Base-by-base conservation (phyloP, 2,329 filamentous ascomycete genomes). In the Xylaria hypoxylon region DNA sequence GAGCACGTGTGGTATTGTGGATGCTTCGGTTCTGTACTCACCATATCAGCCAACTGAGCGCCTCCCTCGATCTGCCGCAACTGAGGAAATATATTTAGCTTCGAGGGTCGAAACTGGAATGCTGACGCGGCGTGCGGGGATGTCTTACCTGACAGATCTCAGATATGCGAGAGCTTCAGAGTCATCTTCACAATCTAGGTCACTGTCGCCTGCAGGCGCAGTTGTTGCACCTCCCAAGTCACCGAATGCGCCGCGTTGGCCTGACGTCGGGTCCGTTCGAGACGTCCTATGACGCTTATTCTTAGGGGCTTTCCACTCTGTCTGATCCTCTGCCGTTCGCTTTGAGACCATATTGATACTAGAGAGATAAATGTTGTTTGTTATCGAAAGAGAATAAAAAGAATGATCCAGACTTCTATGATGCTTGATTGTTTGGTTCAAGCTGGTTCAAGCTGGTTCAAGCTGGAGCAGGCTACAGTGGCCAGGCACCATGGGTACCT, bases 1-100 rank as follows among this genome's bases (percentile, higher is more conserved):
- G 58, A 96, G 85, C 11, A 96, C 81, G 70, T 90, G 86, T 0
- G 93, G 93, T 38, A 96, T 90, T 10, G 83, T 80, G 67, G 83
- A 87, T n/a, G 92, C 92, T 86, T 96, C 89, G 71, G 87, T 85
- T 81, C 92, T 96, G 74, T 76, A 83, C 81, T 83, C 81, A 84
- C 80, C 80, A 83, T 76, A 85, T 86, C 80, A 87, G 85, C 65
- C 76, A 62, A 65, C 56, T 35, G 52, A 80, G 68, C 68, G 60
- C 44, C 63, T 70, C 69, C 61, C 62, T 70, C 70, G 61, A 68
- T 56, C 62, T 59, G 64, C 47, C 66, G 47, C 50, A 57, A 67
- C 68, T 67, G 63, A 48, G 64, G 35, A 66, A 31, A 55, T 57
- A 33, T 64, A 59, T 73, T 77, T 73, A 75, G 74, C 73, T 40